phyloP scores from a whole-genome alignment of 352 stramenopile species.

The Globisporangium yorkense region DNA sequence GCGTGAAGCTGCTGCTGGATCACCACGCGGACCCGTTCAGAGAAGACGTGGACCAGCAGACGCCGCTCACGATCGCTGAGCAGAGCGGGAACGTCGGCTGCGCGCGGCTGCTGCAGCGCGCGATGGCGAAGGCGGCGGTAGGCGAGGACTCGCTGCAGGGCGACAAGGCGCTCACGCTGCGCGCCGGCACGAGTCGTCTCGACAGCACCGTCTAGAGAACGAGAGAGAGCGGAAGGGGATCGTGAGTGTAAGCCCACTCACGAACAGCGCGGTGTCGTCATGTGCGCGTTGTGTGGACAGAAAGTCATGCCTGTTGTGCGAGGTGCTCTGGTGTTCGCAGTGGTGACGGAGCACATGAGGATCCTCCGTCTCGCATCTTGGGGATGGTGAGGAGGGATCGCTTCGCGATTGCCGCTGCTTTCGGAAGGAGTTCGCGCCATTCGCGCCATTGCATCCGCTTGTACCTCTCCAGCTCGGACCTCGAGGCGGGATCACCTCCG shows the following conservation, averaged over 20 bases:
- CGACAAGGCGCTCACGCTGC: slow-evolving; percentile 52
- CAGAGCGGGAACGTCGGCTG: slow-evolving; percentile 76
- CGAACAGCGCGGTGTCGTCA: not conserved
- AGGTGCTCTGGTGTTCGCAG: too few relatives aligned
- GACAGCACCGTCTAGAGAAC: slow-evolving; percentile 63
- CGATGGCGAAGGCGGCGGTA: slow-evolving; percentile 68
- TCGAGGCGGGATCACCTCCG: too few relatives aligned
- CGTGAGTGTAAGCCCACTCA: not conserved
- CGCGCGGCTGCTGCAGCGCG: slow-evolving; percentile 58
- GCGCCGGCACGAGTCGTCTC: slow-evolving; percentile 42
- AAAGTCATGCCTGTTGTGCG: too few relatives aligned
- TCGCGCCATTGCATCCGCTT: too few relatives aligned
- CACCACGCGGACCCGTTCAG: slow-evolving; percentile 75
- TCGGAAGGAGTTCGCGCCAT: too few relatives aligned
- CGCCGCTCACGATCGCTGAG: slow-evolving; percentile 58
- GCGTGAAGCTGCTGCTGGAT: slow-evolving; percentile 76
- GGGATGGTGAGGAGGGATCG: too few relatives aligned
- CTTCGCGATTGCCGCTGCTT: too few relatives aligned
- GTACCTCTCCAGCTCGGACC: too few relatives aligned
- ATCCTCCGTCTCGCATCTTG: too few relatives aligned
- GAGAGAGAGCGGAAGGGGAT: not conserved
- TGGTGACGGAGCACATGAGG: too few relatives aligned
- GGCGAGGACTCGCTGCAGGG: slow-evolving; percentile 27
- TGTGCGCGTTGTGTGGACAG: too few relatives aligned
- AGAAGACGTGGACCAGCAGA: slow-evolving; percentile 75